A percentile compares a stretch with the other conserved stretches of the same genome.
Conservation (phyloP, 495 filamentous ascomycete genomes). For the Hypoxylon fuscum region DNA sequence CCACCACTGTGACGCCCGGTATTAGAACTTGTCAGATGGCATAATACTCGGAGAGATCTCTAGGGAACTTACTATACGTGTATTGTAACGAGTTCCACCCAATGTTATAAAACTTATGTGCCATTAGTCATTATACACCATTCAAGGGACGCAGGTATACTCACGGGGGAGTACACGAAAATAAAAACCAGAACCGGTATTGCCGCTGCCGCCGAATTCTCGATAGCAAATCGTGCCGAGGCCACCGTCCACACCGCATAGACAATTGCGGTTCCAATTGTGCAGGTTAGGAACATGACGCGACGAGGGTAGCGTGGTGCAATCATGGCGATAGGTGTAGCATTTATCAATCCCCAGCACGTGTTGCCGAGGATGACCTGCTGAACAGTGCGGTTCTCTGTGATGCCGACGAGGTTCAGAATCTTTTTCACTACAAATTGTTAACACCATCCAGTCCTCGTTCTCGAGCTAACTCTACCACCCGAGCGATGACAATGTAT, state of each 20-base stretch:
- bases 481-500: background rate
- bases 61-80: slow-evolving; percentile 50
- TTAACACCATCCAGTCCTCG: slow-evolving; percentile 5
- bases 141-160: background rate
- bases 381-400: slow-evolving; percentile 52
- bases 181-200: slow-evolving; percentile 68
- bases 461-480: background rate
- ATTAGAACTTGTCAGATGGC: slow-evolving; percentile 4
- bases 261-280: slow-evolving; percentile 57
- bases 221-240: slow-evolving; percentile 57
- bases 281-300: slow-evolving; percentile 63
- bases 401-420: slow-evolving; percentile 57
- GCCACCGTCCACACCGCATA: slow-evolving; percentile 66
- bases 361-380: slow-evolving; percentile 64
- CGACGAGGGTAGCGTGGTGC: slow-evolving; percentile 60
- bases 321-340: slow-evolving; percentile 59
- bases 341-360: slow-evolving; percentile 64
- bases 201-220: slow-evolving; percentile 52
- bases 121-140: background rate
- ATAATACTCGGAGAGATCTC: background rate
- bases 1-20: slow-evolving; percentile 53
- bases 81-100: slow-evolving; percentile 70
- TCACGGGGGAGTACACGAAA: slow-evolving; percentile 63
- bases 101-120: slow-evolving; percentile 63
- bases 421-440: slow-evolving; percentile 50